Conservation (phyloP, 139 green algal genomes). For the Volvox africanus region DNA sequence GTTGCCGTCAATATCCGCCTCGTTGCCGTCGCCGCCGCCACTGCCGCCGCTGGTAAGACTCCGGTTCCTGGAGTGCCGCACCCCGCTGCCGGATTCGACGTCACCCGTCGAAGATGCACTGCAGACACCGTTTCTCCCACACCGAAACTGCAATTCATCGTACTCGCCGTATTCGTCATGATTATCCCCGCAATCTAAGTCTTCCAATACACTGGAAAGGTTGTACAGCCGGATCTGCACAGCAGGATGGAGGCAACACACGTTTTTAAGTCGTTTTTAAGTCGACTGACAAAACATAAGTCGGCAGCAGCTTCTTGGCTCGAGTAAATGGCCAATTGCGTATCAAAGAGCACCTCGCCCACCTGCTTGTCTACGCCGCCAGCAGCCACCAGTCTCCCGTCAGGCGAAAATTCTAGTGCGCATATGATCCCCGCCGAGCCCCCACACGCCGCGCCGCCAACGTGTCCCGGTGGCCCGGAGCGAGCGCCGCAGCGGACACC, state of each 20-base stretch:
- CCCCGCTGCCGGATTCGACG: neutral
- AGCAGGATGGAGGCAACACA: neutral
- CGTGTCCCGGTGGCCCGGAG: neutral
- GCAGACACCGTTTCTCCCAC: no score
- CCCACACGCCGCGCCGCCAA: neutral
- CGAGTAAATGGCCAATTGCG: neutral
- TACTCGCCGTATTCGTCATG: neutral
- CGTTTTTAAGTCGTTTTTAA: neutral
- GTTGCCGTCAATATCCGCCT: neutral
- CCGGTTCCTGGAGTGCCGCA: neutral
- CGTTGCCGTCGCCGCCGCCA: neutral
- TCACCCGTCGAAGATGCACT: neutral
- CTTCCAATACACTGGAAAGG: slow-evolving; percentile 55
- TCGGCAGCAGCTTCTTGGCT: neutral
- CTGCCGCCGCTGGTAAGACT: neutral
- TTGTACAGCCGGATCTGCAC: slow-evolving; percentile 46
- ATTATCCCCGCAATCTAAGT: neutral
- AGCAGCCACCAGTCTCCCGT: slow-evolving; percentile 74
- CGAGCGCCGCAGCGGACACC: neutral
- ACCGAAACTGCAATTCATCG: neutral
- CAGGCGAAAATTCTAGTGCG: slow-evolving; percentile 77
- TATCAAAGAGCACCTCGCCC: neutral
- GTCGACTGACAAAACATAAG: neutral
- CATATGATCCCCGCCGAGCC: slow-evolving; percentile 64
- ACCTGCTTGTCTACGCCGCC: slow-evolving; percentile 82